These are phyloP conservation scores for Harrya chromipes DNA, from an alignment of 768 basidiomycete species.

Conservation along the genomic window DNA sequence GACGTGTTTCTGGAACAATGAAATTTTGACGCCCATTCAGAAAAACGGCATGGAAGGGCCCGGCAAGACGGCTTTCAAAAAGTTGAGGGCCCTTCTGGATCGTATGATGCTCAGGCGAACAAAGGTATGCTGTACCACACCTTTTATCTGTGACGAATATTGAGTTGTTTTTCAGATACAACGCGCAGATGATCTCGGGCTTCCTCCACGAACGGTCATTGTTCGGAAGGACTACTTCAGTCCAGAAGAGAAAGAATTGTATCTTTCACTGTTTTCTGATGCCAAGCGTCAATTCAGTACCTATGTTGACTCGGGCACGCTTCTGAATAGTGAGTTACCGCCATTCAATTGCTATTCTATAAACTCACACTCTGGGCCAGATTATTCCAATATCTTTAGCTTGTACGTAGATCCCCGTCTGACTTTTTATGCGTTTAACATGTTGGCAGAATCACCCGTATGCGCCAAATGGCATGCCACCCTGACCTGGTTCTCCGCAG, in stretches of 20 bases:
- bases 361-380: conserved; percentile 34
- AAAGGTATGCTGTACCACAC: conserved; percentile 45
- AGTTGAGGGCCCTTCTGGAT: conserved; percentile 84
- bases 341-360: neutral
- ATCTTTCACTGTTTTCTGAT: conserved; percentile 86
- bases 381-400: conserved; percentile 89
- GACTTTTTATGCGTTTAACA: neutral
- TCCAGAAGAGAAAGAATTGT: conserved; percentile 95
- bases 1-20: conserved; percentile 97
- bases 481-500: conserved; percentile 91
- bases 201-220: conserved; percentile 89
- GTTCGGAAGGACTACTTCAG: conserved; percentile 92
- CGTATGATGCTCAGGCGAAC: conserved; percentile 95
- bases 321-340: conserved; percentile 77
- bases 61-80: conserved; percentile 84
- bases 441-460: conserved; percentile 74
- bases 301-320: conserved; percentile 85
- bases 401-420: conserved; percentile 43
- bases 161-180: conserved; percentile 55
- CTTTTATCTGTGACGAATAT: neutral
- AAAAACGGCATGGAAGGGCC: conserved; percentile 80
- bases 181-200: conserved; percentile 92
- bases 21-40: conserved; percentile 95
- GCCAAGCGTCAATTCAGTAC: conserved; percentile 91
- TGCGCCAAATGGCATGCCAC: conserved; percentile 94